Percentiles rank a stretch among this genome's conserved stretches.
Conservation (phyloP, 2,329 filamentous ascomycete species). For the Hypoxylon rubiginosum region DNA sequence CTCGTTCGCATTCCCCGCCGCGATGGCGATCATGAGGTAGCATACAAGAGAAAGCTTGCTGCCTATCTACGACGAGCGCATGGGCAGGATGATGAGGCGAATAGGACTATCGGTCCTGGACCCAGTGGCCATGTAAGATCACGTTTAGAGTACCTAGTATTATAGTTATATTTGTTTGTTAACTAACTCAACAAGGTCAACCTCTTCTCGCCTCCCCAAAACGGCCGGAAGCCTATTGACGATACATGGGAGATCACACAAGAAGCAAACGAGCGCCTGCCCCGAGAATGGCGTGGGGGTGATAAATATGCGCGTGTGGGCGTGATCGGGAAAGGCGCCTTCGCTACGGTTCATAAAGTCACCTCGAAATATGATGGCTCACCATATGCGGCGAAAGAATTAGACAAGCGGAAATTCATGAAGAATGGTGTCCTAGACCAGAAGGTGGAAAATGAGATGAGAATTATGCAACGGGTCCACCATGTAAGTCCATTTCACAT, state of each 20-base stretch:
- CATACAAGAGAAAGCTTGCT: constrained; percentile 78
- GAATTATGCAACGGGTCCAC: constrained; percentile 87
- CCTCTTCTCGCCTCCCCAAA: constrained; percentile 45
- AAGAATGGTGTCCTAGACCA: constrained; percentile 91
- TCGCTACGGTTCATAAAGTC: constrained; percentile 92
- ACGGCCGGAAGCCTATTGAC: constrained; percentile 31
- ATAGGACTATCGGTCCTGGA: constrained; percentile 63
- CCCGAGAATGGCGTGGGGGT: constrained; percentile 84
- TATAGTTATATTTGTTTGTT: constrained; percentile 24
- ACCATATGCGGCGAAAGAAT: constrained; percentile 91
- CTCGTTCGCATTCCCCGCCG: constrained; percentile 86
- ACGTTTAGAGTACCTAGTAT: not conserved
- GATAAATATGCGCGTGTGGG: constrained; percentile 85
- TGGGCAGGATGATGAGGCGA: constrained; percentile 50
- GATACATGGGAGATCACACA: constrained; percentile 45
- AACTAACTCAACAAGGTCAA: constrained; percentile 46
- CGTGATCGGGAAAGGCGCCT: constrained; percentile 90
- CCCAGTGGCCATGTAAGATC: constrained; percentile 62
- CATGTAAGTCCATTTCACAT: constrained; percentile 73
- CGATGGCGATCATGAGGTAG: constrained; percentile 73
- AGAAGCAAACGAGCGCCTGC: constrained; percentile 56
- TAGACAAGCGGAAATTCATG: constrained; percentile 93
- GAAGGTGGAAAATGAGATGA: constrained; percentile 97
- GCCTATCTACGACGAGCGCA: constrained; percentile 68
- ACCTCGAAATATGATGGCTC: constrained; percentile 86